A percentile compares a stretch with the other conserved stretches of the same genome.
Conservation (phyloP, 805 yeast genomes). For the Metschnikowia rubicola region DNA sequence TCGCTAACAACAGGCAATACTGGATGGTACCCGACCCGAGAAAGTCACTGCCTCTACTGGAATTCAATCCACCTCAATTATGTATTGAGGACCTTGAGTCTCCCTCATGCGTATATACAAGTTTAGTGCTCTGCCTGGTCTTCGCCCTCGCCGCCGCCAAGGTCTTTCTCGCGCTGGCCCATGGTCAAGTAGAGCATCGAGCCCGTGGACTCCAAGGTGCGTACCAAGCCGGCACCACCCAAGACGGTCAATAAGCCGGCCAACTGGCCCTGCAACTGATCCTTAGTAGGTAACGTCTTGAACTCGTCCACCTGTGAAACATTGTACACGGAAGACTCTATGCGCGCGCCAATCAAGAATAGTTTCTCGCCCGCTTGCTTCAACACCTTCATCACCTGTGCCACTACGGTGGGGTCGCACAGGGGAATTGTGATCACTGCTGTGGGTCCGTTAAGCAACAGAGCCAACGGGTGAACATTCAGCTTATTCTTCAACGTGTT, state of each 20-base stretch:
- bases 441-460: constrained; percentile 79
- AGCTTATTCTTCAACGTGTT: constrained; percentile 44
- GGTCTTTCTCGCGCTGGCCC: constrained; percentile 55
- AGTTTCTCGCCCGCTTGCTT: constrained; percentile 67
- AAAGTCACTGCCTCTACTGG: background rate
- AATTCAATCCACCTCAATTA: background rate
- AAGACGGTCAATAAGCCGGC: constrained; percentile 78
- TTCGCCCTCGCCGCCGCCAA: constrained; percentile 18
- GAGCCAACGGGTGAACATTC: constrained; percentile 62
- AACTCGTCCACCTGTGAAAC: constrained; percentile 53
- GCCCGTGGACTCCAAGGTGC: constrained; percentile 70
- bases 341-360: constrained; percentile 79
- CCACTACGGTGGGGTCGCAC: constrained; percentile 68
- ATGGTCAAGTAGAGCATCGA: constrained; percentile 70
- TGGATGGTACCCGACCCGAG: too few relatives aligned
- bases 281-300: constrained; percentile 70
- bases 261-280: constrained; percentile 73
- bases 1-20: too few relatives aligned
- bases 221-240: constrained; percentile 87
- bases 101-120: constrained; percentile 7
- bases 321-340: constrained; percentile 59
- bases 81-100: background rate
- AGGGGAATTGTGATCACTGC: constrained; percentile 68
- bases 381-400: constrained; percentile 56
- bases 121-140: constrained; percentile 11